These are phyloP conservation scores for Actinomucor elegans DNA, from an alignment of 371 early-diverging fungal genomes.

Conservation along the genomic window DNA sequence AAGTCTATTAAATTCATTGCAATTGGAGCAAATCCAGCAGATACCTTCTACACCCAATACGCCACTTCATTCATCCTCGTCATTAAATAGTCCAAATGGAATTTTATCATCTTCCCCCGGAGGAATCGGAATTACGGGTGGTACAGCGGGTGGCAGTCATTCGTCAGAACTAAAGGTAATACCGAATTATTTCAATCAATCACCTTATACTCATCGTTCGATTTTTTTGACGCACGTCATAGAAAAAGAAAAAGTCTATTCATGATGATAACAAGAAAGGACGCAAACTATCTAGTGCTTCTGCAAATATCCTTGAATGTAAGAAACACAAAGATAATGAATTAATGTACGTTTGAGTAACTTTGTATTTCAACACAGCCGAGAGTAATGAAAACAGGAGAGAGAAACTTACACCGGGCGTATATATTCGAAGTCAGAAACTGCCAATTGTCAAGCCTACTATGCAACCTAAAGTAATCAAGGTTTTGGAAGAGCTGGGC, in stretches of 20 bases:
- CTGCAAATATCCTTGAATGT: slow-evolving; percentile 10
- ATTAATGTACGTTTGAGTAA: slow-evolving; percentile 7
- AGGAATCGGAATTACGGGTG: slow-evolving; percentile 43
- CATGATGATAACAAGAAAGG: slow-evolving; percentile 33
- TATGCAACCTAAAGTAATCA: slow-evolving; percentile 62
- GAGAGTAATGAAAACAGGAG: slow-evolving; percentile 46
- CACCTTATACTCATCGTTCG: slow-evolving; percentile 4
- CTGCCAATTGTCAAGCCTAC: slow-evolving; percentile 65
- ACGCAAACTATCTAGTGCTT: slow-evolving; percentile 38
- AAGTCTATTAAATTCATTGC: slow-evolving; percentile 60
- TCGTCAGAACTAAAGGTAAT: slow-evolving; percentile 28
- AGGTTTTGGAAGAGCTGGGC: slow-evolving; percentile 69
- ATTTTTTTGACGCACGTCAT: background rate
- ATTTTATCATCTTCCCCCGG: slow-evolving; percentile 29
- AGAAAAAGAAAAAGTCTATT: slow-evolving; percentile 39
- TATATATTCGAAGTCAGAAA: slow-evolving; percentile 73
- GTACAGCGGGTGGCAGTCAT: slow-evolving; percentile 24
- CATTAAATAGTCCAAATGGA: background rate
- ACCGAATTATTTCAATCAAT: no score
- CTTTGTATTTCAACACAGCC: slow-evolving; percentile 5
- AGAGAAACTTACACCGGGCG: slow-evolving; percentile 74
- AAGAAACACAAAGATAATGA: background rate
- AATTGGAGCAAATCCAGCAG: slow-evolving; percentile 55
- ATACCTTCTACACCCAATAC: slow-evolving; percentile 40
- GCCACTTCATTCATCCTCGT: slow-evolving; percentile 25